Conservation (phyloP, 2,329 filamentous ascomycete genomes). For the Cryphonectria naterciae region DNA sequence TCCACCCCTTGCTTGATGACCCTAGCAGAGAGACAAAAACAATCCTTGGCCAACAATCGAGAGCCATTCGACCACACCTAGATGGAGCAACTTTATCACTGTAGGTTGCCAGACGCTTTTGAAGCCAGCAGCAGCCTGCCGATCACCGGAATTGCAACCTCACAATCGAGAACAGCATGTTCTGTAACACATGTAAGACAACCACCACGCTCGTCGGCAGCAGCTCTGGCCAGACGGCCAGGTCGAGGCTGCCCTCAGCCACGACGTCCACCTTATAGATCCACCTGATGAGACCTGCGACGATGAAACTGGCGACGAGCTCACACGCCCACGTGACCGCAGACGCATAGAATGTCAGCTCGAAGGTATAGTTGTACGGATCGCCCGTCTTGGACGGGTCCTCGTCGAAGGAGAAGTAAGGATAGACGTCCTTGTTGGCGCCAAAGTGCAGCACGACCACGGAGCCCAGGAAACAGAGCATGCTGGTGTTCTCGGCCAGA, state of each 20-base stretch:
- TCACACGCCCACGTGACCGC: constrained; percentile 70
- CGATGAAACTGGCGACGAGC: constrained; percentile 63
- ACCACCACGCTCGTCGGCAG: constrained; percentile 68
- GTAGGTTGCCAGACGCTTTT: not conserved
- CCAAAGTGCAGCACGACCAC: constrained; percentile 70
- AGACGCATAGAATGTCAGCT: constrained; percentile 66
- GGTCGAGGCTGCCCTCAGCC: constrained; percentile 65
- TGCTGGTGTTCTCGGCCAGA: constrained; percentile 68
- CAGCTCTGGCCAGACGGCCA: constrained; percentile 69
- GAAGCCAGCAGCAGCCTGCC: not conserved
- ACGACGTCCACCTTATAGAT: constrained; percentile 66
- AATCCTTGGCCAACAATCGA: not conserved
- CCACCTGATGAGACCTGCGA: constrained; percentile 60
- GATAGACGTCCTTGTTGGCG: constrained; percentile 69
- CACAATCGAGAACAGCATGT: constrained; percentile 73
- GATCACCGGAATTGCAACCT: constrained; percentile 59
- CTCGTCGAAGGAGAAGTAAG: constrained; percentile 69
- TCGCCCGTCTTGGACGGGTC: constrained; percentile 43
- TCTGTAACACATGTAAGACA: constrained; percentile 70
- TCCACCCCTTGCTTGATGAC: not conserved
- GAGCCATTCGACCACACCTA: not conserved
- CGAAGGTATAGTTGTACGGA: constrained; percentile 60
- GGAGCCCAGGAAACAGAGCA: constrained; percentile 69
- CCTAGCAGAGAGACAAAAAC: not conserved
- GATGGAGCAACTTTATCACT: not conserved